Base-by-base conservation (phyloP, 345 rosid species). In the Ceriops tagal region DNA sequence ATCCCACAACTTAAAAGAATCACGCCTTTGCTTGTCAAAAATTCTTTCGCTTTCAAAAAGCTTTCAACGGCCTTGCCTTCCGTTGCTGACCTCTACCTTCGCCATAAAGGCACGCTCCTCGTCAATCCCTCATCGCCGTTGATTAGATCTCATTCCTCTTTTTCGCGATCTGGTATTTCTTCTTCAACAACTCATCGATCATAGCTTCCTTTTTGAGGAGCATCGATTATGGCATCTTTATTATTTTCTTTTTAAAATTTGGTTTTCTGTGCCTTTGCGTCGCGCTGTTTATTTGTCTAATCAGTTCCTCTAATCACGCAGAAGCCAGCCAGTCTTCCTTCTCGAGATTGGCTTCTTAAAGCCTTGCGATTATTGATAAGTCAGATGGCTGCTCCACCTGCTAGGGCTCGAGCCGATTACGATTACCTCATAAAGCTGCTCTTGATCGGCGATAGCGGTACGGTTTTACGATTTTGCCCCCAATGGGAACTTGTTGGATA, bases 391-490 rank as follows among this genome's bases (percentile, higher is more conserved):
- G 81, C 79, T 61, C 77, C 82, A 46, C 83, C 87, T 27, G 72
- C 76, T 16, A 83, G 87, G 77, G 87, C 84, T 74, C 84, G 87
- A 30, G 79, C 84, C 39, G 84, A 83, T 71, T 83, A 83, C 62
- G 87, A 83, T 76, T 83, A 71, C 74, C 80, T 83, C 63, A 79
- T 81, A 64, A 83, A 80, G 74, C 87, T 83, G 19, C 83, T 83
- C 64, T 81, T 83, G 66, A 81, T 81, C 68, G 84, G 87, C 24
- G 87, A 83, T 65, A 83, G 87, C 63, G 87, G 84, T 71, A 68
- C 58, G 62, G 68, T 63, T 70, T 73, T 59, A 31, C 31, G 56
- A 26, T 35, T 15, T 60, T 4, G 47, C 20, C 58, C 9, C 47
- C 5, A 13, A 0, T 3, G 49, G 49, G 49, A 43, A 43, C 18